Conservation (phyloP, 257 asterid species). For the Solanum chaucha region DNA sequence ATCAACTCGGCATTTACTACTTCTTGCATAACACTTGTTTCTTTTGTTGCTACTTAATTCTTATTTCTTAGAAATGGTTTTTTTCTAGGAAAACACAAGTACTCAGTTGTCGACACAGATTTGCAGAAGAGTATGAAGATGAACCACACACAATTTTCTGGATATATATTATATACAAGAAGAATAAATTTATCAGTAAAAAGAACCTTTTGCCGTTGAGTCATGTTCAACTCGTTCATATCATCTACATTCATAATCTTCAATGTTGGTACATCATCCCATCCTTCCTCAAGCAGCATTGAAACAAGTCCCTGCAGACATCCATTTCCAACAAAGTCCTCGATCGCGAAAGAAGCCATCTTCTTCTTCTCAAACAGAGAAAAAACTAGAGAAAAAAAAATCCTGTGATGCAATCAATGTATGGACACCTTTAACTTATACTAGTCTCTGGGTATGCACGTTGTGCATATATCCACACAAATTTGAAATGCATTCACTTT, state of each 20-base stretch:
- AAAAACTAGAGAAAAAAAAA: not conserved
- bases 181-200: not conserved
- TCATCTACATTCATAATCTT: conserved; percentile 68
- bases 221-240: conserved; percentile 55
- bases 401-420: not conserved
- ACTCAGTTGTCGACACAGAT: not conserved
- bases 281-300: conserved; percentile 65
- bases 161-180: not conserved
- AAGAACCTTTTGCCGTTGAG: conserved; percentile 61
- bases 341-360: conserved; percentile 76
- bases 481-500: not conserved
- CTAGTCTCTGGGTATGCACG: too few species aligned
- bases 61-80: not conserved
- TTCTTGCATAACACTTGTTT: not conserved
- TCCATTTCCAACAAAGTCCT: conserved; percentile 74
- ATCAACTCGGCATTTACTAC: not conserved
- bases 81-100: not conserved
- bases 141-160: not conserved
- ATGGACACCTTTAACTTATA: not conserved
- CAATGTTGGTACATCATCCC: conserved; percentile 90
- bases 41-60: not conserved
- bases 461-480: not conserved
- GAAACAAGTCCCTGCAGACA: conserved; percentile 41
- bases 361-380: not conserved
- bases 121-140: not conserved